Conservation (phyloP, 2,329 filamentous ascomycete genomes). For the Diaporthe longicolla region DNA sequence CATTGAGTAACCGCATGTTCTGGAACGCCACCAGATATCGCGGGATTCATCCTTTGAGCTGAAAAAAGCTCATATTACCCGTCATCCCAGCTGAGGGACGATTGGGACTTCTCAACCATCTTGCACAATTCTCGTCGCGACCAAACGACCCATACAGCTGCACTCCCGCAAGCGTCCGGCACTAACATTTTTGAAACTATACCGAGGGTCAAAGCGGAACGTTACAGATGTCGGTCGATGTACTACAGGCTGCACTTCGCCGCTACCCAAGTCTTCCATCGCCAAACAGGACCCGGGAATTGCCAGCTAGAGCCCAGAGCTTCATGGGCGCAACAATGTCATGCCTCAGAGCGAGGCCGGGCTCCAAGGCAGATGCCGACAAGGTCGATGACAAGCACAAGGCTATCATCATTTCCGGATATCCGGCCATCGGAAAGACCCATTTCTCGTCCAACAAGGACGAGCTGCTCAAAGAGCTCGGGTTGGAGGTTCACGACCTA, state of each 20-base stretch:
- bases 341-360: not conserved
- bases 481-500: slow-evolving; percentile 23
- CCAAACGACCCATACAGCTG: not conserved
- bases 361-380: not conserved
- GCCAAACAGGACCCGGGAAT: not conserved
- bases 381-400: slow-evolving; percentile 8
- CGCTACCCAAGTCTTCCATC: slow-evolving; percentile 4
- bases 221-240: not conserved
- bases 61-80: not conserved
- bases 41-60: not conserved
- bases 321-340: slow-evolving; percentile 17
- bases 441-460: slow-evolving; percentile 13
- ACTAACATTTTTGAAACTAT: slow-evolving; percentile 1
- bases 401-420: slow-evolving; percentile 37
- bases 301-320: not conserved
- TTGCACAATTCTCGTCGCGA: not conserved
- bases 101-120: not conserved
- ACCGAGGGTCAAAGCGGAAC: slow-evolving; percentile 13
- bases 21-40: slow-evolving; percentile 10
- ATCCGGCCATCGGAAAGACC: slow-evolving; percentile 38
- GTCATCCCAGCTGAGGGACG: slow-evolving; percentile 1
- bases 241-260: not conserved
- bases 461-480: not conserved
- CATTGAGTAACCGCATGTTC: not conserved
- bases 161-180: not conserved